Conservation (phyloP, 2,329 filamentous ascomycete genomes). For the Claviceps sp. region DNA sequence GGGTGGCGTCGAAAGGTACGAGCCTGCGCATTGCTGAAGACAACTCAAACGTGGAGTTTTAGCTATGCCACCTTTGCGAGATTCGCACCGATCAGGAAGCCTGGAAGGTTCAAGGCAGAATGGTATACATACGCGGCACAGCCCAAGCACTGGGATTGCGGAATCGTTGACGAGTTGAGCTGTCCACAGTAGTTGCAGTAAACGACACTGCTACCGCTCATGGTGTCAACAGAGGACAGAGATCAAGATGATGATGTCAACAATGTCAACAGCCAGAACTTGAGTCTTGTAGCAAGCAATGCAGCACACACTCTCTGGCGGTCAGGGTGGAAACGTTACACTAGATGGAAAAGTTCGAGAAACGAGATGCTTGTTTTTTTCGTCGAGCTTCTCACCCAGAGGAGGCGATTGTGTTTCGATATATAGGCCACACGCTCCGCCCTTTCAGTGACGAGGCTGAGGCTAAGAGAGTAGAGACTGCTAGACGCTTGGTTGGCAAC, state of each 20-base stretch:
- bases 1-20: background rate
- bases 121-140: conserved; percentile 8
- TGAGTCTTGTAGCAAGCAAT: background rate
- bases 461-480: background rate
- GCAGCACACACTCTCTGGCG: background rate
- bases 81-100: background rate
- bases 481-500: background rate
- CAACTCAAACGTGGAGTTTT: background rate
- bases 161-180: conserved; percentile 7
- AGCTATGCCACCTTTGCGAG: background rate
- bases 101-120: background rate
- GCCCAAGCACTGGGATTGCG: conserved; percentile 10
- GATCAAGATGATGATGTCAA: background rate
- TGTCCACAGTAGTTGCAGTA: conserved; percentile 10
- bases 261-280: background rate
- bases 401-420: background rate
- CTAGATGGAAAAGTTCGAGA: background rate
- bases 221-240: background rate
- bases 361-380: background rate
- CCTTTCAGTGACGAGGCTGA: background rate
- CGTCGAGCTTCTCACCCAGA: background rate
- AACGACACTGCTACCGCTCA: background rate
- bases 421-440: background rate
- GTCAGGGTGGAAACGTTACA: background rate
- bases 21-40: background rate